Percentiles rank a stretch among this genome's conserved stretches.
phyloP scores from a whole-genome alignment of 495 filamentous ascomycete species.

The Hypoxylon trugodes region DNA sequence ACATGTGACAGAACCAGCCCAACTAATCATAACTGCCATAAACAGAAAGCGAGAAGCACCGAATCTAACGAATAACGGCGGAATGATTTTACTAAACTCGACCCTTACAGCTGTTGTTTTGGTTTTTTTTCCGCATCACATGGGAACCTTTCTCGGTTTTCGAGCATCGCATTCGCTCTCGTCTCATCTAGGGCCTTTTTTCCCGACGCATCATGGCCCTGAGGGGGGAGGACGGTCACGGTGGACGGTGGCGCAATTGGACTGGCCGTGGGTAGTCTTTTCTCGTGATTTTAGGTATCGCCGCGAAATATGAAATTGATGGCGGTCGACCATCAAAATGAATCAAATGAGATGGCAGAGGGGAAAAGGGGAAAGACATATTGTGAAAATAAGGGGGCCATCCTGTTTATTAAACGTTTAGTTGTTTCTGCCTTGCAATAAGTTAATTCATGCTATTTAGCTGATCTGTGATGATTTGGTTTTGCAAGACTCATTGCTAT shows the following conservation, averaged over 20 bases:
- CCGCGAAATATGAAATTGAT: constrained; percentile 10
- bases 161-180: constrained; percentile 22
- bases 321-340: neutral
- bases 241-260: constrained; percentile 31
- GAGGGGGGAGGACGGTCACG: constrained; percentile 14
- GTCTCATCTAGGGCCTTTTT: constrained; percentile 9
- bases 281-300: constrained; percentile 15
- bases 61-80: constrained; percentile 42
- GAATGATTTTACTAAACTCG: constrained; percentile 5
- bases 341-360: neutral
- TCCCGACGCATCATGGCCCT: constrained; percentile 13
- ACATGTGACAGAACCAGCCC: neutral
- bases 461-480: too few species aligned
- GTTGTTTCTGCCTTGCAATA: neutral
- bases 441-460: constrained; percentile 1
- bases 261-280: constrained; percentile 1
- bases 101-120: neutral
- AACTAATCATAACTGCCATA: constrained; percentile 27
- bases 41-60: constrained; percentile 58
- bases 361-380: neutral
- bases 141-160: constrained; percentile 9
- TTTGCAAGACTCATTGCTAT: too few species aligned
- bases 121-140: neutral
- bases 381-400: constrained; percentile 1
- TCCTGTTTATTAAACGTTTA: neutral